A percentile compares a stretch with the other conserved stretches of the same genome.
Evolutionary conservation across 768 basidiomycete genomes (phyloP).

Genomic region (Mycena galericulata): DNA sequence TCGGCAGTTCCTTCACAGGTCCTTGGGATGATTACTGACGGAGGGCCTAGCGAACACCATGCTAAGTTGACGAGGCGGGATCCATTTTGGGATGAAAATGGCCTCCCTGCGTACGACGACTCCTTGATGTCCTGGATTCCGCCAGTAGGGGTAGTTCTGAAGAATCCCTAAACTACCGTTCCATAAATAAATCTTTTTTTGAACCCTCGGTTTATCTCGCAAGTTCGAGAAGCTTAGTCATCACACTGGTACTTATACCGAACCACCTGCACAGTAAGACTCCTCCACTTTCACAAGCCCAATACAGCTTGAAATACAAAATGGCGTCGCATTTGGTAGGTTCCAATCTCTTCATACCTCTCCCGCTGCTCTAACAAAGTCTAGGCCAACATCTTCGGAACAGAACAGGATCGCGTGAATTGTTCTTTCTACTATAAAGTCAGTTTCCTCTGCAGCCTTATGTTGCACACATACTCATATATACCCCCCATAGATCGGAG

Average conservation of each 20-base stretch:
- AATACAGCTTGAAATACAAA: constrained; percentile 20
- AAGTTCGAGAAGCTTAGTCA: constrained; percentile 27
- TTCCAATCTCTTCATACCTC: constrained; percentile 19
- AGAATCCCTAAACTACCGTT: constrained; percentile 21
- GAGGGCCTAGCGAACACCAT: constrained; percentile 34
- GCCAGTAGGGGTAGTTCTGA: constrained; percentile 42
- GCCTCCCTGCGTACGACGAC: constrained; percentile 60
- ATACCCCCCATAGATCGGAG: constrained; percentile 80
- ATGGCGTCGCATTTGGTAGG: constrained; percentile 87
- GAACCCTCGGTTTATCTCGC: not conserved
- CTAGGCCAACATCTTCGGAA: constrained; percentile 95
- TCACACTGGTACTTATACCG: not conserved
- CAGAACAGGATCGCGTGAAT: constrained; percentile 95
- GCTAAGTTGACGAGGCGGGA: constrained; percentile 36
- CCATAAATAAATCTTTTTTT: too few relatives aligned
- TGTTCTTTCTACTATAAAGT: constrained; percentile 98
- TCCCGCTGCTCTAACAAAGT: constrained; percentile 18
- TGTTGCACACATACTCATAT: constrained; percentile 28
- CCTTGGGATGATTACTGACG: constrained; percentile 18
- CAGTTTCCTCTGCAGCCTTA: constrained; percentile 5
- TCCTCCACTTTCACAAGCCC: constrained; percentile 15
- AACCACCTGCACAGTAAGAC: constrained; percentile 28
- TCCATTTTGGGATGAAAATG: constrained; percentile 34
- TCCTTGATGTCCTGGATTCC: constrained; percentile 73
- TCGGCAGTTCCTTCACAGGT: not conserved